phyloP scores from a whole-genome alignment of 2,329 filamentous ascomycete genomes.

The Phoma herbarum region DNA sequence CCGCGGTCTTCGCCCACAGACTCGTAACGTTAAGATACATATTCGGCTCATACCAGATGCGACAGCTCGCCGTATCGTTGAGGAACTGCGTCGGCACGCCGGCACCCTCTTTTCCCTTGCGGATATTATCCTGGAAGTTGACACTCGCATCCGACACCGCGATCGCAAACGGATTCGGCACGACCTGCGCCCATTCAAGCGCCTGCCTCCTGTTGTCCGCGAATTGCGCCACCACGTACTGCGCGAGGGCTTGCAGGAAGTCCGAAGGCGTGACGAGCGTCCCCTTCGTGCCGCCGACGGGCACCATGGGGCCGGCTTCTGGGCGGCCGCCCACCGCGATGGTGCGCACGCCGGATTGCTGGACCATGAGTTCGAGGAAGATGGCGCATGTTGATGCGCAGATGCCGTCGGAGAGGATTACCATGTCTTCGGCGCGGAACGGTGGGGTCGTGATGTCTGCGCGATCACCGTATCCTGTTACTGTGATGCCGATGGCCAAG shows the following conservation, averaged over 20 bases:
- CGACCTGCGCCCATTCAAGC: conserved; percentile 31
- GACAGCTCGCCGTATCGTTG: conserved; percentile 68
- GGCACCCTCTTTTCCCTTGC: conserved; percentile 40
- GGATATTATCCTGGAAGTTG: conserved; percentile 54
- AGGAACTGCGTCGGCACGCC: conserved; percentile 66
- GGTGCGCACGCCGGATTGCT: conserved; percentile 54
- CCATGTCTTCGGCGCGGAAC: conserved; percentile 51
- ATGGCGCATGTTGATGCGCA: conserved; percentile 58
- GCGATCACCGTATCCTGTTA: conserved; percentile 42
- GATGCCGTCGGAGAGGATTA: conserved; percentile 56
- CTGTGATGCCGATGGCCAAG: conserved; percentile 38
- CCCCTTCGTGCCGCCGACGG: conserved; percentile 58
- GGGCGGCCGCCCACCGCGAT: conserved; percentile 56
- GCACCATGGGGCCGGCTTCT: conserved; percentile 52
- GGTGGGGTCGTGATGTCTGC: conserved; percentile 42
- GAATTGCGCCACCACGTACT: conserved; percentile 32
- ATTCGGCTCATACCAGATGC: conserved; percentile 65
- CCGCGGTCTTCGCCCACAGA: conserved; percentile 60
- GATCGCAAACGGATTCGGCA: conserved; percentile 41
- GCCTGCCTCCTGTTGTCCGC: conserved; percentile 24
- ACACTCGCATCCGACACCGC: conserved; percentile 35
- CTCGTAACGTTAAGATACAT: conserved; percentile 62
- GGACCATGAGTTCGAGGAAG: conserved; percentile 58
- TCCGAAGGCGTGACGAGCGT: conserved; percentile 44
- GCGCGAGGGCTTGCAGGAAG: conserved; percentile 35